Base-by-base conservation (phyloP, 768 basidiomycete genomes). In the Amyloporia xantha region DNA sequence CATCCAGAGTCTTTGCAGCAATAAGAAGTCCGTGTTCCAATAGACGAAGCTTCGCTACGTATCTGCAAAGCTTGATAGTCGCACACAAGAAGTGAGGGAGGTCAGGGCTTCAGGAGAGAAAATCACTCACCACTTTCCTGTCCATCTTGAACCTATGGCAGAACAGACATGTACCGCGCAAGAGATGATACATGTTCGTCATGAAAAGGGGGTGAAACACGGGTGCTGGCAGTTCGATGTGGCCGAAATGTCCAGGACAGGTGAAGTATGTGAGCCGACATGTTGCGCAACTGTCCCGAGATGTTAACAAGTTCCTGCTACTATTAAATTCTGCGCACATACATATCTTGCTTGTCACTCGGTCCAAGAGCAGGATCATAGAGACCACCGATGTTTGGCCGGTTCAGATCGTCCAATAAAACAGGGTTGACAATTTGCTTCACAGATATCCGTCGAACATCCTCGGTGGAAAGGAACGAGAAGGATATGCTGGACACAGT, bases 151-250 rank as follows among this genome's bases (percentile, higher is more conserved):
- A 96, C 54, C 73, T 77, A 66, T 99, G 96, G 67, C 96, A 99
- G 69, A 88, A 98, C 65, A 95, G 69, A 71, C 96, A 99, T 12
- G 82, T 82, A 30, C 85, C 86, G 49, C 94, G 82, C 19, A 99
- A 71, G 40, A 98, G 70, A 54, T 85, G 86, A 64, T 84, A 94
- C 74, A 87, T 84, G 59, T 94, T 90, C 26, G 76, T 73, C 82
- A 98, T 91, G 68, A 98, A 99, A 33, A 99, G 71, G 0, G 96
- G 96, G 61, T 99, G 95, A 62, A 89, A 98, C 2, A 98, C 91
- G 12, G 96, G 94, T 15, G 87, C 79, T 17, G 95, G 93, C 5
- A 99, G 78, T 53, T 97, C 92, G 52, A 99, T 95, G 67, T 98
- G 96, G 19, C 96, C 96, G 68, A 87, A 99, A 67, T 99, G 96